Percentiles rank a stretch among this genome's conserved stretches.
Evolutionary conservation across 768 basidiomycete species (phyloP).

Genomic region (Psilocybe tampanensis): DNA sequence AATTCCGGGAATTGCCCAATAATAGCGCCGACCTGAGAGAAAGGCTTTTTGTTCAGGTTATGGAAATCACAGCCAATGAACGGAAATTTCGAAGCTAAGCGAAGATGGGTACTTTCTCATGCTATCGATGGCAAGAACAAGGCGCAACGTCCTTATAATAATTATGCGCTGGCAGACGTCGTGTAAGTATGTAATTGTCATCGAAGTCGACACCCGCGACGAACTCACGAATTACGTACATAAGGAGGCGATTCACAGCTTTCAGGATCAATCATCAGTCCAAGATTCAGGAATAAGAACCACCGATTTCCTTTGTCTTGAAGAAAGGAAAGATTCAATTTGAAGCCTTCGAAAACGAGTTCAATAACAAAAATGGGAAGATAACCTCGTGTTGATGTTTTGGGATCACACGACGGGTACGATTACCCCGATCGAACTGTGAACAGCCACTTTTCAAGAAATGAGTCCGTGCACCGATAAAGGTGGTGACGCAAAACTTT

Average conservation of each 20-base stretch:
- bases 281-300: too few species aligned
- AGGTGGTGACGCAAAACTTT: not conserved
- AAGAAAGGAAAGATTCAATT: not conserved
- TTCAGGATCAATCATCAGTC: not conserved
- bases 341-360: not conserved
- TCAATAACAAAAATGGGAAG: not conserved
- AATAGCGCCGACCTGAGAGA: too few species aligned
- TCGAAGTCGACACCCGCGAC: not conserved
- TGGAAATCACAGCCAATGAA: not conserved
- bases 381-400: not conserved
- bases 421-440: not conserved
- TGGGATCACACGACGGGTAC: conserved; percentile 4
- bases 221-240: too few species aligned
- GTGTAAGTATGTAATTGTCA: not conserved
- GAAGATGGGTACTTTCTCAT: not conserved
- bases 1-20: not conserved
- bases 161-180: not conserved
- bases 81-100: not conserved
- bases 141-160: not conserved
- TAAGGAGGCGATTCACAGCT: not conserved
- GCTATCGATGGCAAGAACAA: not conserved
- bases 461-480: not conserved
- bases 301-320: not conserved
- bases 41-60: conserved; percentile 13
- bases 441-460: not conserved